phyloP scores from a whole-genome alignment of 345 rosid species.

The Trapa incisa region DNA sequence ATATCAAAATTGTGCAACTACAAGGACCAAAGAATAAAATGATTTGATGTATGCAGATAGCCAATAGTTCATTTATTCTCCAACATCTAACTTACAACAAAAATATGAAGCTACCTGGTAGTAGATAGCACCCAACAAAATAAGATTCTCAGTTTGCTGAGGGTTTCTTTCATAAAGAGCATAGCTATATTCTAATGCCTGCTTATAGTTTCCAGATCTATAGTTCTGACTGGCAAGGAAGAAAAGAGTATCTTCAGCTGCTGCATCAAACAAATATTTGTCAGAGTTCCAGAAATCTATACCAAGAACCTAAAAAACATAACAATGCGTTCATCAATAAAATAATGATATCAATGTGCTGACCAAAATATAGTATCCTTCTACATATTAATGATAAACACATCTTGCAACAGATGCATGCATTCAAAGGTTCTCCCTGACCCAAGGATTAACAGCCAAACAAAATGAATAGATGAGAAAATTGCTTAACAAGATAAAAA shows the following conservation, averaged over 20 bases:
- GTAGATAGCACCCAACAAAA: conserved; percentile 86
- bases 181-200: conserved; percentile 73
- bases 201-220: conserved; percentile 69
- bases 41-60: background rate
- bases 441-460: background rate
- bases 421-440: background rate
- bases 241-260: conserved; percentile 61
- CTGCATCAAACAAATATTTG: conserved; percentile 21
- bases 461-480: background rate
- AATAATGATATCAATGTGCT: background rate
- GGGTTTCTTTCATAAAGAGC: conserved; percentile 65
- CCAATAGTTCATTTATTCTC: background rate
- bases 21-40: background rate
- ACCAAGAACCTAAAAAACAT: background rate
- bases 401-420: background rate
- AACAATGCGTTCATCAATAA: background rate
- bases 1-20: conserved; percentile 93
- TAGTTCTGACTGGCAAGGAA: conserved; percentile 76
- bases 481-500: no score
- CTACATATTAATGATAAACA: no score
- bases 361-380: background rate
- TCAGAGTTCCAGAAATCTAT: background rate
- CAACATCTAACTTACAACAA: background rate
- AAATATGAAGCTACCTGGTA: conserved; percentile 51
- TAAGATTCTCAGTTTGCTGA: conserved; percentile 82